A percentile compares a stretch with the other conserved stretches of the same genome.
These are phyloP conservation scores for Rubia tinctorum DNA, from an alignment of 305 asterid species.

Conservation along the genomic window DNA sequence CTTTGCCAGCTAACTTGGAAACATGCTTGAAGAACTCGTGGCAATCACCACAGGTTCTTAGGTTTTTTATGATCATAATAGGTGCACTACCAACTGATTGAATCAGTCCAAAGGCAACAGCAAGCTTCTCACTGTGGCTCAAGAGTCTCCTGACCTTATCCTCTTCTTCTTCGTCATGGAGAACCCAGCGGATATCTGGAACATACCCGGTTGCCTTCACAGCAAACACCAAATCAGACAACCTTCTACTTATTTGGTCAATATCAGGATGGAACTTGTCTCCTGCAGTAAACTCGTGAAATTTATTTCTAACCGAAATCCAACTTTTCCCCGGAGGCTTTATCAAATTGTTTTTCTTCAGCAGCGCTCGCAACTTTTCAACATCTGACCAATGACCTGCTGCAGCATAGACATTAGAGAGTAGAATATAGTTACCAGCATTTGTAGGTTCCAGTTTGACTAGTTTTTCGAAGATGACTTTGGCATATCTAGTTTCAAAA, in stretches of 20 bases:
- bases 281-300: slow-evolving; percentile 29
- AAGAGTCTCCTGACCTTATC: slow-evolving; percentile 25
- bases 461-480: slow-evolving; percentile 18
- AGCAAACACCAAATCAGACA: slow-evolving; percentile 20
- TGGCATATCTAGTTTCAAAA: slow-evolving; percentile 15
- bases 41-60: slow-evolving; percentile 35
- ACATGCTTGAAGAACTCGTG: slow-evolving; percentile 31
- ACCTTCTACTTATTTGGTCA: slow-evolving; percentile 15
- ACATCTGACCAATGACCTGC: slow-evolving; percentile 31
- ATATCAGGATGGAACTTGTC: slow-evolving; percentile 28
- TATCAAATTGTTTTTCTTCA: slow-evolving; percentile 21
- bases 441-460: slow-evolving; percentile 22
- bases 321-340: slow-evolving; percentile 36
- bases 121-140: slow-evolving; percentile 35
- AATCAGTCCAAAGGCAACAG: slow-evolving; percentile 34
- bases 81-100: slow-evolving; percentile 15
- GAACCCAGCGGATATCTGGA: slow-evolving; percentile 31
- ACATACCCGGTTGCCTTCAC: slow-evolving; percentile 23
- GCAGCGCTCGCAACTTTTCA: slow-evolving; percentile 19
- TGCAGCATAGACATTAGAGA: slow-evolving; percentile 30
- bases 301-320: slow-evolving; percentile 23
- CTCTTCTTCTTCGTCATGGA: slow-evolving; percentile 30
- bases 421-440: slow-evolving; percentile 29
- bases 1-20: slow-evolving; percentile 22
- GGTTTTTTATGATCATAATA: slow-evolving; percentile 29